Evolutionary conservation across 202 grass and related monocot genomes (phyloP).

Genomic region (Dendrocalamus latiflorus): DNA sequence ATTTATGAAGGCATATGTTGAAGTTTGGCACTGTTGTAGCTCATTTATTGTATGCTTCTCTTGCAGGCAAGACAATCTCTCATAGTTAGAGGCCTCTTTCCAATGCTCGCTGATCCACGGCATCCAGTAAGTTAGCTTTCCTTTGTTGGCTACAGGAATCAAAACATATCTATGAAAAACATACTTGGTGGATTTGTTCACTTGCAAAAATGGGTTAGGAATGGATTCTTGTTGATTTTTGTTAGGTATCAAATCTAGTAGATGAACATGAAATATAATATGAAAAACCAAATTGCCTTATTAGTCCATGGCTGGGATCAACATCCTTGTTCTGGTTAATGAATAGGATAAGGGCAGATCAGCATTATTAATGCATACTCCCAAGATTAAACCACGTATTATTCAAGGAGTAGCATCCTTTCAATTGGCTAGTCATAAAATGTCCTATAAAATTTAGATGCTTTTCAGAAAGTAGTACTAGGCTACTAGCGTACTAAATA

Average conservation of each 20-base stretch:
- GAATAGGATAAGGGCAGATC: background rate
- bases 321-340: background rate
- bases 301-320: background rate
- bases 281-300: background rate
- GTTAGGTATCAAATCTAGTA: background rate
- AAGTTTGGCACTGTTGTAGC: constrained; percentile 8
- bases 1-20: background rate
- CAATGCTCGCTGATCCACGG: constrained; percentile 91
- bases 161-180: background rate
- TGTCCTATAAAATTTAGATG: background rate
- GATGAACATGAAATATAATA: background rate
- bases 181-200: background rate
- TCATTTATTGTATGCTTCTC: constrained; percentile 11
- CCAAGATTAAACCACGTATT: background rate
- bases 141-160: background rate
- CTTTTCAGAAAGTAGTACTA: background rate
- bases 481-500: background rate
- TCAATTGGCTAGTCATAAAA: background rate
- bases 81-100: constrained; percentile 88
- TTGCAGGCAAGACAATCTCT: constrained; percentile 89
- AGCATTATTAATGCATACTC: background rate
- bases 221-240: background rate
- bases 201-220: background rate
- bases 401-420: background rate
- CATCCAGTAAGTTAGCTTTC: constrained; percentile 71